Base-by-base conservation (phyloP, 805 yeast genomes). In the Middelhovenomyces tepae region DNA sequence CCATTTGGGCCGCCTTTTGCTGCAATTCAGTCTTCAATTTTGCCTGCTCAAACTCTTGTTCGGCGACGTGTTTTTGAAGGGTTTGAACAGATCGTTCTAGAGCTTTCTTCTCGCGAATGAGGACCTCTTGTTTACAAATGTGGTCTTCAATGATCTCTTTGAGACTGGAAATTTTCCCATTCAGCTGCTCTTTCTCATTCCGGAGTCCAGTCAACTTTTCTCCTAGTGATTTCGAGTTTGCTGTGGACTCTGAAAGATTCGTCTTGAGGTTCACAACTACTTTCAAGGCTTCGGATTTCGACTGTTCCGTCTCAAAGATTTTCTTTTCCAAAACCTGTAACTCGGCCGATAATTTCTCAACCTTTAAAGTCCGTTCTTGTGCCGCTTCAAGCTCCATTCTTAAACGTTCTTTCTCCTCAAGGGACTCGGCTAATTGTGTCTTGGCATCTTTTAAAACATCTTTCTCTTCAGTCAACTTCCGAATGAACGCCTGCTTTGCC, bases 1-100 rank as follows among this genome's bases (percentile, higher is more conserved):
- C 40, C 37, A 47, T 33, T 34, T 48, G 51, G 17, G 27, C 23
- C 16, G 31, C 31, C 34, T 46, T 38, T 30, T 32, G 35, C 10
- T 28, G 28, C n/a, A 47, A 28, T 2, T 48, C 49, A 10, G 38
- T 27, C 3, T 28, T 17, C 11, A 50, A 39, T 32, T 47, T 43
- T 18, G 33, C 24, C 20, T 38, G 30, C 23, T 38, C 42, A 13
- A 40, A 35, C 21, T 32, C 16, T 10, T 25, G 31, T 7, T 38
- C 30, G 1, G 44, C 32, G 4, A 46, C 24, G 9, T 33, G 31
- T 16, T 36, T 18, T 24, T 38, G 35, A 10, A 38, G 23, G 9
- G 25, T 25, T 4, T 37, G 45, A n/a, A 48, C 34, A 30, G 51
- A 43, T 11, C 34, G 33, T 1, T 30, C 3, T 4, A 43, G 37